These are phyloP conservation scores for Aspergillus quadricinctus DNA, from an alignment of 2,329 filamentous ascomycete genomes.

Conservation along the genomic window DNA sequence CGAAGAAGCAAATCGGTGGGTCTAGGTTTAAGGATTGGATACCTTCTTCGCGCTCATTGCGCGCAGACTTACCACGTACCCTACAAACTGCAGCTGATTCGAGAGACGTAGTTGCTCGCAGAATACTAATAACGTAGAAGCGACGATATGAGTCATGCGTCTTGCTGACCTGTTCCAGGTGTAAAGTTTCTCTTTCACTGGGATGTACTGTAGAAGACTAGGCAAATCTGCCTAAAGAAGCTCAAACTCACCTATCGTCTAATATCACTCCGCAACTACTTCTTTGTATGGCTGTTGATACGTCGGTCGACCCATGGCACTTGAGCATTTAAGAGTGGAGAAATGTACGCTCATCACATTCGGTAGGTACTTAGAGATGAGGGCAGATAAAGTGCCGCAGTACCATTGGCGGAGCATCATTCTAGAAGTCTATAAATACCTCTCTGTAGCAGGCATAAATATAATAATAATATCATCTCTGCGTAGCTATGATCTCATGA, in stretches of 20 bases:
- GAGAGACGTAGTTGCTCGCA: too few species aligned
- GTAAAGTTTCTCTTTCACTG: neutral
- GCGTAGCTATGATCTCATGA: neutral
- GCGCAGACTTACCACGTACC: too few species aligned
- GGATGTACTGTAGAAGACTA: neutral
- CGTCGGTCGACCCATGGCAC: too few species aligned
- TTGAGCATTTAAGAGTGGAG: too few species aligned
- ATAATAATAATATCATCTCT: neutral
- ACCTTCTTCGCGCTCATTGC: too few species aligned
- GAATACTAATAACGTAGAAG: neutral
- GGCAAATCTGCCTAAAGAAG: neutral
- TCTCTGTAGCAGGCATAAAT: neutral
- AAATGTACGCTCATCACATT: too few species aligned
- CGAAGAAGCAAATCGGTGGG: too few species aligned
- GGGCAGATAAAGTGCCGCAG: too few species aligned
- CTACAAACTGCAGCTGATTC: neutral
- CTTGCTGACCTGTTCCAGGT: neutral
- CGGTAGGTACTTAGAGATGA: too few species aligned
- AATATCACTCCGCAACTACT: neutral
- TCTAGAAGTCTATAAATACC: neutral
- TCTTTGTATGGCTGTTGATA: too few species aligned
- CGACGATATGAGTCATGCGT: neutral
- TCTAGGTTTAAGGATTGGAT: too few species aligned
- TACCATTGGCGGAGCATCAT: neutral
- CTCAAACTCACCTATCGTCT: neutral